Conservation (phyloP, 1,284 basidiomycete genomes). For the Pseudomicrostroma phylloplanum region DNA sequence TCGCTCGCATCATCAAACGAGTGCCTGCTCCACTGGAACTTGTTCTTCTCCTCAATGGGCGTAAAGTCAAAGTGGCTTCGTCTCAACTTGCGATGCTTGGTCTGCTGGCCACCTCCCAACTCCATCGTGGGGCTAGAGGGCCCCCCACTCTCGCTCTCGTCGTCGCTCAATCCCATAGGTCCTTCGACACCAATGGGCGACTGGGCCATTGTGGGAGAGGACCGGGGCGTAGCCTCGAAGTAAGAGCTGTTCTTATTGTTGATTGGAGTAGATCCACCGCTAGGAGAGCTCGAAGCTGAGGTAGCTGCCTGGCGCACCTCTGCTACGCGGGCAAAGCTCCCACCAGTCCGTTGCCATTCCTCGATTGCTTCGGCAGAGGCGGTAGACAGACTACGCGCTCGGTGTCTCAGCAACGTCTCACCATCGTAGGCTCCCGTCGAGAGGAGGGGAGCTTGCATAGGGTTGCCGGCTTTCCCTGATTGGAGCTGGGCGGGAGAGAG, state of each 20-base stretch:
- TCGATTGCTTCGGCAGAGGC: conserved; percentile 28
- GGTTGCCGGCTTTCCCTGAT: not conserved
- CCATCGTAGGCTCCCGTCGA: conserved; percentile 40
- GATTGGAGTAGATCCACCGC: not conserved
- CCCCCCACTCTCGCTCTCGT: conserved; percentile 30
- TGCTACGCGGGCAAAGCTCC: conserved; percentile 23
- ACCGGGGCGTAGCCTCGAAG: not conserved
- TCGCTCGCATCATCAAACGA: conserved; percentile 6
- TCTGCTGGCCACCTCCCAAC: not conserved
- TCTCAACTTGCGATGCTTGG: not conserved
- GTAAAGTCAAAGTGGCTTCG: not conserved
- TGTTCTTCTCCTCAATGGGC: conserved; percentile 1
- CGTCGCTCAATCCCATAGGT: conserved; percentile 30
- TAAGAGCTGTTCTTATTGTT: not conserved
- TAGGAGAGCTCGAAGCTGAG: conserved; percentile 11
- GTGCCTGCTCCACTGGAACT: not conserved
- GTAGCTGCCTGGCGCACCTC: conserved; percentile 13
- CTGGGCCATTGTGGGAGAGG: conserved; percentile 8
- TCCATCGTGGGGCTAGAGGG: conserved; percentile 19
- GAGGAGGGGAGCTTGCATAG: conserved; percentile 23
- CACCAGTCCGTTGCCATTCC: conserved; percentile 32
- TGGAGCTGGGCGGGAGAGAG: conserved; percentile 5
- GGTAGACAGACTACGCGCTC: conserved; percentile 26
- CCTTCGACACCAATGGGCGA: conserved; percentile 36
- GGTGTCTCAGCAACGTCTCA: conserved; percentile 35